Evolutionary conservation across 805 yeast species (phyloP), one percentile per base, ranked within the genome.

Genomic region (Kazachstania martiniae): DNA sequence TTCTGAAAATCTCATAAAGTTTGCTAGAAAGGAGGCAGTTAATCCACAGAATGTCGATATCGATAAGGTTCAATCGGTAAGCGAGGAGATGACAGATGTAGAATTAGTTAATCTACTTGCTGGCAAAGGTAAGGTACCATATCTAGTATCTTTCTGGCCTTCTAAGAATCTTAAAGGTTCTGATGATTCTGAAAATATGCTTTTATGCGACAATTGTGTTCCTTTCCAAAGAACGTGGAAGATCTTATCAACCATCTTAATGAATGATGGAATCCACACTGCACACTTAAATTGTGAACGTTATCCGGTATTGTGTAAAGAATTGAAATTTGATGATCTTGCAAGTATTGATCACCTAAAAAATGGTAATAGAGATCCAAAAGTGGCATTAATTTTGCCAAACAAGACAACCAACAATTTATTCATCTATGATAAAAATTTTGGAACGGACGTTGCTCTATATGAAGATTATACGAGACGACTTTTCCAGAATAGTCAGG

Each of bases 141-240:
- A 62, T 33, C 56, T 81, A 39, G 63, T 81, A 3, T 67, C 81
- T 12, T 74, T 81, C 38, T 79, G 80, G 72, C 86, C 87, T 2
- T 56, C 74, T 3, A 53, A 65, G 4, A 62, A 65, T 28, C 52
- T 66, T 18, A 40, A 48, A 3, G 58, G 54, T 25, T 53, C 64
- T 21, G 58, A 59, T 32, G 45, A 40, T 5, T 36, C 44, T 14
- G 22, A 32, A 8, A 61, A 61, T 33, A 72, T 68, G 34, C 44
- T 52, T 10, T 41, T 46, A 7, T 74, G 79, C 44, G 61, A 62
- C 12, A 65, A 66, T 31, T 72, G 83, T 41, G 43, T 61, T 27
- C 69, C 66, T 12, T 65, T 69, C 38, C 68, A 70, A 38, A 65
- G 66, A 38, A 43, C 62, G 1, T 82, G 89, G 91, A 68, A 66